Conservation (phyloP, 352 stramenopile species). For the Blastocystis sp. region DNA sequence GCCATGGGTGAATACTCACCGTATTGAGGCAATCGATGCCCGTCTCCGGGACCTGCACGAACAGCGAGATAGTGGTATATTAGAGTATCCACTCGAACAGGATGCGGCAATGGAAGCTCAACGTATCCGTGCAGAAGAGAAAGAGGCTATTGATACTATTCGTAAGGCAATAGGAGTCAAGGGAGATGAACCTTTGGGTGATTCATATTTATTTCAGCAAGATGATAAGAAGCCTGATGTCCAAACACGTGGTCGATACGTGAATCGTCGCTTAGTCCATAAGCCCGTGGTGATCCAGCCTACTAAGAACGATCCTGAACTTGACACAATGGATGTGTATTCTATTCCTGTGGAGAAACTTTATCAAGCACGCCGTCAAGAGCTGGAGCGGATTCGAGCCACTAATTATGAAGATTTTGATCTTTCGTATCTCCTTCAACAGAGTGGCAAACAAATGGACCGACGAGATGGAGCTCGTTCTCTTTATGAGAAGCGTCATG, state of each 20-base stretch:
- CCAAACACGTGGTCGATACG: not conserved
- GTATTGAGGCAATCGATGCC: constrained; percentile 35
- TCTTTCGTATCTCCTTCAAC: not conserved
- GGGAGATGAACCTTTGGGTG: not conserved
- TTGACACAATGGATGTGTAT: not conserved
- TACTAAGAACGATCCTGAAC: not conserved
- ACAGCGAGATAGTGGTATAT: not conserved
- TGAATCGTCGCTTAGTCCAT: not conserved
- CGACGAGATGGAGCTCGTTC: not conserved
- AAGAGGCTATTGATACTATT: not conserved
- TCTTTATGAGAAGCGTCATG: constrained; percentile 11
- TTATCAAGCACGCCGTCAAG: not conserved
- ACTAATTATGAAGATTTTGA: constrained; percentile 3
- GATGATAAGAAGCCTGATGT: not conserved
- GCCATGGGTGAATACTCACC: constrained; percentile 35
- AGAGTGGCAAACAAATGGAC: not conserved
- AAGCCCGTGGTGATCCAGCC: not conserved
- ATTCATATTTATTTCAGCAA: not conserved
- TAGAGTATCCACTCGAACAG: constrained; percentile 22
- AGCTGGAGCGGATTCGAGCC: not conserved
- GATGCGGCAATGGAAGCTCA: constrained; percentile 6
- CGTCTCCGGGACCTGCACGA: constrained; percentile 14
- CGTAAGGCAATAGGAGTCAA: not conserved
- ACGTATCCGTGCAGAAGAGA: not conserved
- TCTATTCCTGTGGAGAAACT: constrained; percentile 15